Percentiles rank a stretch among this genome's conserved stretches.
Conservation (phyloP, 495 filamentous ascomycete genomes). For the Jackrogersella multiformis region DNA sequence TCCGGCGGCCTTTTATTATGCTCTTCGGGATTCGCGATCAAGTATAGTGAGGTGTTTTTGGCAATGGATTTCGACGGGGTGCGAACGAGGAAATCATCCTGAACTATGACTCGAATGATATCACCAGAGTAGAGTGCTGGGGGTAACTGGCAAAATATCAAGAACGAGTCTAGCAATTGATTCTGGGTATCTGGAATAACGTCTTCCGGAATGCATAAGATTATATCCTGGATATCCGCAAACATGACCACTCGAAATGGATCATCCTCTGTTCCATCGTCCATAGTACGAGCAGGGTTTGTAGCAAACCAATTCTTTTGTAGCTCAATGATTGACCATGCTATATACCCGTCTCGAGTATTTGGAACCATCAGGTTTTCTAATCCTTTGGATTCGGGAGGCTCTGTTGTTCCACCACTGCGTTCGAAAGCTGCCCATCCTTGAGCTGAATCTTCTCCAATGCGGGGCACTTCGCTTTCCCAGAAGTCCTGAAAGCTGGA, state of each 20-base stretch:
- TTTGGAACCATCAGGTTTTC: conserved; percentile 27
- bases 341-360: conserved; percentile 53
- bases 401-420: conserved; percentile 43
- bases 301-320: conserved; percentile 56
- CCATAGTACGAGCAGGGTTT: conserved; percentile 72
- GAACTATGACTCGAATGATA: conserved; percentile 24
- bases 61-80: conserved; percentile 21
- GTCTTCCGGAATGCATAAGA: conserved; percentile 62
- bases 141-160: conserved; percentile 77
- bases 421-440: conserved; percentile 72
- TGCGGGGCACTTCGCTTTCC: conserved; percentile 83
- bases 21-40: conserved; percentile 34
- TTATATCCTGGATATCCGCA: conserved; percentile 72
- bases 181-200: conserved; percentile 47
- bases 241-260: conserved; percentile 81
- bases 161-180: conserved; percentile 69
- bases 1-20: conserved; percentile 43
- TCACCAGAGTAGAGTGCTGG: conserved; percentile 45
- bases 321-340: conserved; percentile 71
- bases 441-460: conserved; percentile 75
- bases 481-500: conserved; percentile 75
- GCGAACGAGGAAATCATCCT: conserved; percentile 52
- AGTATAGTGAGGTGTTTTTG: conserved; percentile 6
- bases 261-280: conserved; percentile 74
- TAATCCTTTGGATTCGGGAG: conserved; percentile 49